phyloP scores from a whole-genome alignment of 1,284 basidiomycete genomes.

The Abortiporus biennis region DNA sequence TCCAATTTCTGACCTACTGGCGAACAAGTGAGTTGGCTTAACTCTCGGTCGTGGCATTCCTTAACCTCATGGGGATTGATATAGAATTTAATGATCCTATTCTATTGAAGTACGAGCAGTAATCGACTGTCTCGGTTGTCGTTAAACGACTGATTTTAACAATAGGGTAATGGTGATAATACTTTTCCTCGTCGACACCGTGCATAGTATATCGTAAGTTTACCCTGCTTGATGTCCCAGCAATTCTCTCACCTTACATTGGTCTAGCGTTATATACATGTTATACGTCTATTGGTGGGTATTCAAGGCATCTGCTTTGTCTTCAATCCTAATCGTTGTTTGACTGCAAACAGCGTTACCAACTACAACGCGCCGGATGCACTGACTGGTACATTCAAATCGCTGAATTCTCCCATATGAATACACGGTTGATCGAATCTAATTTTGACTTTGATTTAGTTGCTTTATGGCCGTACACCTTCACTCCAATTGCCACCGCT shows the following conservation, averaged over 20 bases:
- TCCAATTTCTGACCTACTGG: constrained; percentile 40
- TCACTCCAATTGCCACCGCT: constrained; percentile 37
- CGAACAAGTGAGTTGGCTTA: constrained; percentile 28
- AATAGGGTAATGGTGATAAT: constrained; percentile 30
- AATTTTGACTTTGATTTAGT: too few relatives aligned
- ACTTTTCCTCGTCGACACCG: constrained; percentile 38
- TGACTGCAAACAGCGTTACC: constrained; percentile 27
- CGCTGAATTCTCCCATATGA: too few relatives aligned
- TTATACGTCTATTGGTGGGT: constrained; percentile 35
- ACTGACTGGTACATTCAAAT: constrained; percentile 26
- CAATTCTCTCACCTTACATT: neutral
- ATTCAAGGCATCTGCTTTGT: neutral
- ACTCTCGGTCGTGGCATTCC: neutral
- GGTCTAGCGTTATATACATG: constrained; percentile 30
- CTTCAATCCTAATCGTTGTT: neutral
- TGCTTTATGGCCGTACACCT: constrained; percentile 37
- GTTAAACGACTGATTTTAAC: neutral
- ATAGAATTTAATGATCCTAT: constrained; percentile 39
- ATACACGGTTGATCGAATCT: too few relatives aligned
- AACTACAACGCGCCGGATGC: constrained; percentile 33
- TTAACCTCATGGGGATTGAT: neutral
- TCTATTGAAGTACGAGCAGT: constrained; percentile 30
- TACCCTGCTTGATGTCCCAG: neutral
- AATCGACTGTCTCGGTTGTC: neutral
- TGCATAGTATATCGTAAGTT: constrained; percentile 35